phyloP scores from a whole-genome alignment of 2,329 filamentous ascomycete species.

The Aspergillus spinulosporus region DNA sequence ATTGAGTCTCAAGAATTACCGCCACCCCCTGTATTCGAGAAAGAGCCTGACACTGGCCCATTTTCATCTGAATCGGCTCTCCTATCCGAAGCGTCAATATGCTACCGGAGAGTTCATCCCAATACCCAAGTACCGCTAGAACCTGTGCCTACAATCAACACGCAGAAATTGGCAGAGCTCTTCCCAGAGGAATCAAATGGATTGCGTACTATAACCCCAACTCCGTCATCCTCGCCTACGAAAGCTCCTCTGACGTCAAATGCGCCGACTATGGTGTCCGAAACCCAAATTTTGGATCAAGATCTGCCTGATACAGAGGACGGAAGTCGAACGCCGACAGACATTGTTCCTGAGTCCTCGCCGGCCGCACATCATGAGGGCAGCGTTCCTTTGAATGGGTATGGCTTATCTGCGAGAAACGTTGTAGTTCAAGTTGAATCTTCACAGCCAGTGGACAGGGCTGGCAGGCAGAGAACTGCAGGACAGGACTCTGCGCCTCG shows the following conservation, averaged over 20 bases:
- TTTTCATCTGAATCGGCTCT: conserved; percentile 29
- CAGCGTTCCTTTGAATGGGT: conserved; percentile 7
- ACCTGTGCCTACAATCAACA: conserved; percentile 38
- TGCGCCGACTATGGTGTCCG: conserved; percentile 12
- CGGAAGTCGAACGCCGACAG: conserved; percentile 27
- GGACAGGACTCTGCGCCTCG: conserved; percentile 19
- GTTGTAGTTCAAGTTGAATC: conserved; percentile 44
- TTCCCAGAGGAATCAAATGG: conserved; percentile 34
- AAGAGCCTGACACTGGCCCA: conserved; percentile 27
- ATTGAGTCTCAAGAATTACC: conserved; percentile 38
- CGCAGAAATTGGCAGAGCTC: conserved; percentile 40
- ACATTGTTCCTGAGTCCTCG: conserved; percentile 44
- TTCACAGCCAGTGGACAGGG: conserved; percentile 38
- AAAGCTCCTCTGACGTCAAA: conserved; percentile 6
- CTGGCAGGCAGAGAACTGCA: conserved; percentile 17
- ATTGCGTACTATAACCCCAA: conserved; percentile 15
- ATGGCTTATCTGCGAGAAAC: conserved; percentile 24
- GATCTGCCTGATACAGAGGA: conserved; percentile 26
- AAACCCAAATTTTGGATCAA: conserved; percentile 22
- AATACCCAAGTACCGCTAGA: conserved; percentile 41
- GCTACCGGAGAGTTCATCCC: conserved; percentile 37
- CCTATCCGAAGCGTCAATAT: conserved; percentile 40
- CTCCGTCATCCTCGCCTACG: conserved; percentile 15
- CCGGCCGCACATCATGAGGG: conserved; percentile 28
- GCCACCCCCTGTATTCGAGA: conserved; percentile 23